Base-by-base conservation (phyloP, 805 yeast genomes). In the Torulaspora gathmanii region DNA sequence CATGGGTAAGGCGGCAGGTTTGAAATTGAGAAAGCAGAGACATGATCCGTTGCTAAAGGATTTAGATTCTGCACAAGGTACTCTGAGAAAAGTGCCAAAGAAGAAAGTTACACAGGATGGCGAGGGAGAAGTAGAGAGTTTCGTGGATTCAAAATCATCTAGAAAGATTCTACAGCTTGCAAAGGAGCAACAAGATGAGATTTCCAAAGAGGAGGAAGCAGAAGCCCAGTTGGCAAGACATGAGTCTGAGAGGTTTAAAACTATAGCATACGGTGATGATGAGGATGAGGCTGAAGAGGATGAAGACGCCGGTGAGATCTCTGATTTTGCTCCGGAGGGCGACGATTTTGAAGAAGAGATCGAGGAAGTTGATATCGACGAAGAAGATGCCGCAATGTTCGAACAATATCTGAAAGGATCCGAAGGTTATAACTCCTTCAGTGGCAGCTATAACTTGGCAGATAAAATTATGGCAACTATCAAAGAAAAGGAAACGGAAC, bases 381-480 rank as follows among this genome's bases (percentile, higher is more conserved):
- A 82, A 47, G 83, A 81, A 43, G 98, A 93, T 55, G 83, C 88
- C 10, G 91, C 80, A 37, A 67, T 93, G 62, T 89, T 90, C 65
- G 89, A 89, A 52, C 77, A 80, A 46, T 90, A 86, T 55, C 77
- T 86, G 56, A 77, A 77, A 49, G 61, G 58, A 33, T 61, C 73
- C 3, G 67, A 60, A 19, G 67, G 62, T 38, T 72, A 58, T 40
- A 67, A 65, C 37, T 55, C 65, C 16, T 56, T 60, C 44, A 66
- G 64, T 38, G 75, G 78, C 28, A 68, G 82, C 44, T 73, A 79
- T 58, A 85, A 83, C 55, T 72, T 93, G 56, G 97, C 96, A 20
- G 99, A 93, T 65, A 88, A 89, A 60, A 89, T 93, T 55, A 77
- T 91, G 85, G 96, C 89, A 26, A 85, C 89, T 51, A 80, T 91